Base-by-base conservation (phyloP, 257 asterid species). In the Plectranthus barbatus region DNA sequence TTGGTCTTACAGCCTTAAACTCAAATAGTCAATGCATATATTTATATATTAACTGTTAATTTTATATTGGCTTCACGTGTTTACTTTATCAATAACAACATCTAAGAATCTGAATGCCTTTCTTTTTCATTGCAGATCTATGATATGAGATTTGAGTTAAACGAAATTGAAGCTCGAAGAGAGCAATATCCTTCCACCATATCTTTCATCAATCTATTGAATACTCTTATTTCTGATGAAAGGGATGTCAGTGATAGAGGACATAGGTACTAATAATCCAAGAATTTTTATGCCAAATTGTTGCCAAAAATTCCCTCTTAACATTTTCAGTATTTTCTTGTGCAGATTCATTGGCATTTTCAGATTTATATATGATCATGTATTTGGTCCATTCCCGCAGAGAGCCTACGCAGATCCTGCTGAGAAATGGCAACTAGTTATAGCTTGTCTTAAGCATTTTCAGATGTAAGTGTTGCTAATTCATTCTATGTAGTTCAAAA, bases 141-240 rank as follows among this genome's bases (percentile, higher is more conserved):
- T 90, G 99, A 93, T 73, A 90, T 87, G 97, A 80, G 89, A 79
- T 93, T 76, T 78, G 99, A 93, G 86, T 79, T 93, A 47, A 90
- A 93, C 73, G 99, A 93, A 79, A 80, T 93, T 74, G 99, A 93
- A 81, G 95, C 99, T 72, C 93, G 96, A 74, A 79, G 93, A 62
- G 99, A 93, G 85, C 95, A 87, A 37, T 93, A 93, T 62, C 96
- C 99, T 65, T 93, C 99, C 19, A 90, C 97, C 68, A 79, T 90
- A 74, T 93, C 97, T 9, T 93, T 93, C 74, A 76, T 93, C 62
- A 87, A 84, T 69, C 77, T 90, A 52, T 71, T 90, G 60, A 93
- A 93, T 82, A 65, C 81, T 46, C 95, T 93, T 72, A 85, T 93
- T 70, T 77, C 94, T n/a, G 96, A 84, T 67, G 99, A 93, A 74